These are phyloP conservation scores for Lipomyces yarrowii DNA, from an alignment of 1,139 yeast genomes.

Conservation along the genomic window DNA sequence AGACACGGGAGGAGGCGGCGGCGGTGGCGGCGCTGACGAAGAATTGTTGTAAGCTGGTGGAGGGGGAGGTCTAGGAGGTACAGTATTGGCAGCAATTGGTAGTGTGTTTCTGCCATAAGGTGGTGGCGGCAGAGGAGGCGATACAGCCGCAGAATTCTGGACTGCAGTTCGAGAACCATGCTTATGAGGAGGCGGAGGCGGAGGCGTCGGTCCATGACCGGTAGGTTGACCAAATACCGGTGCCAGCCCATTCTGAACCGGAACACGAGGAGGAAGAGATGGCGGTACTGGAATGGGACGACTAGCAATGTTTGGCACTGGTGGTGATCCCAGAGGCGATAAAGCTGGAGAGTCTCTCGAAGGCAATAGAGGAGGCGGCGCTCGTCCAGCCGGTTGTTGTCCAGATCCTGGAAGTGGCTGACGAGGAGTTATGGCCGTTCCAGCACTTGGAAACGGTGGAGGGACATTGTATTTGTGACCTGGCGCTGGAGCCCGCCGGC, in stretches of 20 bases:
- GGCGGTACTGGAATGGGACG: constrained; percentile 29
- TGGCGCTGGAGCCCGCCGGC: constrained; percentile 36
- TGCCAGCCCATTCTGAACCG: constrained; percentile 28
- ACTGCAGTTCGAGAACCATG: constrained; percentile 14
- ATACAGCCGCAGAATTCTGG: constrained; percentile 32
- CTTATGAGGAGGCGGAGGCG: constrained; percentile 30
- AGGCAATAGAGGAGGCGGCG: constrained; percentile 35
- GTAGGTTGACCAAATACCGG: constrained; percentile 28
- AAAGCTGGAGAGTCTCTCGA: constrained; percentile 10
- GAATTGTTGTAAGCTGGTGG: constrained; percentile 25
- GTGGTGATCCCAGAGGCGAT: constrained; percentile 3
- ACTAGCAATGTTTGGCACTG: constrained; percentile 25
- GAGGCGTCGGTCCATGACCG: constrained; percentile 14
- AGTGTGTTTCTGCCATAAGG: constrained; percentile 25
- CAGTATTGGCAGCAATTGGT: constrained; percentile 17
- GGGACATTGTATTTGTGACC: constrained; percentile 39
- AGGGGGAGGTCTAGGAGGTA: constrained; percentile 33
- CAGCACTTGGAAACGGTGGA: constrained; percentile 41
- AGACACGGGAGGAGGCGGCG: constrained; percentile 39
- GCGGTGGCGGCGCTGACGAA: constrained; percentile 39
- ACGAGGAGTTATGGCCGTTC: constrained; percentile 30
- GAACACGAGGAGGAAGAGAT: constrained; percentile 26
- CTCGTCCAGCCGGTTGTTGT: constrained; percentile 2
- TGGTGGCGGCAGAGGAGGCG: constrained; percentile 37
- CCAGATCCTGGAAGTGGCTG: constrained; percentile 22